Evolutionary conservation across 257 asterid genomes (phyloP), one percentile per base, ranked within the genome.

Genomic region (Cordia subcordata): DNA sequence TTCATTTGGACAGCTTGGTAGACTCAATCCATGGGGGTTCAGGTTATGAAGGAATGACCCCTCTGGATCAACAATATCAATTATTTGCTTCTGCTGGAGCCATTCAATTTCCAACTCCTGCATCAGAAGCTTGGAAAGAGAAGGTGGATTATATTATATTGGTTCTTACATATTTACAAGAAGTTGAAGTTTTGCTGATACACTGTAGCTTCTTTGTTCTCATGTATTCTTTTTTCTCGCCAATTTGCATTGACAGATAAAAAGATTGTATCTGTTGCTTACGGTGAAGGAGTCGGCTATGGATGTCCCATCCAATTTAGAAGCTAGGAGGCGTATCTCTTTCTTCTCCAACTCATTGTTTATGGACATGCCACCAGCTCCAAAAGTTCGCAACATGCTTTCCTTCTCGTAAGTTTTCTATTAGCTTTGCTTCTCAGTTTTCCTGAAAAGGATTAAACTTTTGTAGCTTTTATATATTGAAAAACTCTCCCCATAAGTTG

Each of bases 111-210:
- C 99, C 99, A 49, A 75, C 69, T 66, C 90, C 92, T 58, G 94
- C 84, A 67, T 76, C 99, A 12, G 96, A 86, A 79, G 96, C 99
- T 81, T 93, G 99, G 99, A 89, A 86, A 77, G 99, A 93, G 84
- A 93, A 93, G 89, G 99, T 86, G 63, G 23, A 53, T 67, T 23
- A 40, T 11, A 53, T 67, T 23, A 40, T 11, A 18, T 20, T 22
- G 58, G 51, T 35, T 27, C 16, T 21, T 39, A 13, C 54, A 27
- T 1, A 27, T 32, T 51, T 2, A 56, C 9, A 16, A 16, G 19
- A n/a, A n/a, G 13, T 20, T 42, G 62, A 32, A 45, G 55, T 15
- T 71, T 49, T 61, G 10, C 44, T 57, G 18, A 27, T 20, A 23
- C 18, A 53, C 10, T 53, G 17, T n/a, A 22, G 5, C 4, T 11